Conservation (phyloP, 1,284 basidiomycete species). For the Laetiporus sulphureus region DNA sequence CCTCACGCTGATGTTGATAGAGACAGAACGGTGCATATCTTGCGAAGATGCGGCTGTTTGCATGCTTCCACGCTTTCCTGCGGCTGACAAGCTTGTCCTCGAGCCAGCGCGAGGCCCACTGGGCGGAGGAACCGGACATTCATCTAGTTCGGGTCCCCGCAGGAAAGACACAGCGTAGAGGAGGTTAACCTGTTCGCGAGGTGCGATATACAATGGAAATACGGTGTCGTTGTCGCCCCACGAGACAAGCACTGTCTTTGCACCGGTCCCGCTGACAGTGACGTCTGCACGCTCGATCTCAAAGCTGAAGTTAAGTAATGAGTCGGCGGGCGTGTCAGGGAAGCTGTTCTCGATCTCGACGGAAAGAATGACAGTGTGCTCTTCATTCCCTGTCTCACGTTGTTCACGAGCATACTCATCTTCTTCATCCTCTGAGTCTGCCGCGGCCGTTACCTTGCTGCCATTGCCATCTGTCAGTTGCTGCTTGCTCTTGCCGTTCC, state of each 20-base stretch:
- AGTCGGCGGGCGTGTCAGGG: slow-evolving; percentile 7
- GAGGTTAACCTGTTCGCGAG: slow-evolving; percentile 78
- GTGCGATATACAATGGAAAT: slow-evolving; percentile 67
- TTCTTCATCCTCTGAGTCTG: slow-evolving; percentile 27
- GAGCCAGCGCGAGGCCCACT: too few relatives aligned
- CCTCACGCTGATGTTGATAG: slow-evolving; percentile 70
- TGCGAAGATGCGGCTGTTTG: slow-evolving; percentile 1
- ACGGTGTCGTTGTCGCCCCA: slow-evolving; percentile 46
- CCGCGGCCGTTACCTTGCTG: slow-evolving; percentile 7
- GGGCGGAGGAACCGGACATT: slow-evolving; percentile 31
- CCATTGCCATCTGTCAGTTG: slow-evolving; percentile 6
- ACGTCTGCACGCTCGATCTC: slow-evolving; percentile 69
- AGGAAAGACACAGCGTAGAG: slow-evolving; percentile 80
- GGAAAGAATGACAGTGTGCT: slow-evolving; percentile 79
- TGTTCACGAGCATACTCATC: slow-evolving; percentile 41
- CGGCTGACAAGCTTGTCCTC: too few relatives aligned
- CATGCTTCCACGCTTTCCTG: slow-evolving; percentile 6
- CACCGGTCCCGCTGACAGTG: slow-evolving; percentile 68
- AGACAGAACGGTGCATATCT: slow-evolving; percentile 68
- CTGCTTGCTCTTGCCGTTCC: slow-evolving; percentile 10
- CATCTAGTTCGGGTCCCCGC: slow-evolving; percentile 50
- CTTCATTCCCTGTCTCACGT: slow-evolving; percentile 66
- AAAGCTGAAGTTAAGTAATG: slow-evolving; percentile 57
- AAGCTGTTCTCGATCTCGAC: slow-evolving; percentile 77
- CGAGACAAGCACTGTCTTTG: slow-evolving; percentile 59